Evolutionary conservation across 2,329 filamentous ascomycete genomes (phyloP).

Genomic region (Pseudonectria foliicola): DNA sequence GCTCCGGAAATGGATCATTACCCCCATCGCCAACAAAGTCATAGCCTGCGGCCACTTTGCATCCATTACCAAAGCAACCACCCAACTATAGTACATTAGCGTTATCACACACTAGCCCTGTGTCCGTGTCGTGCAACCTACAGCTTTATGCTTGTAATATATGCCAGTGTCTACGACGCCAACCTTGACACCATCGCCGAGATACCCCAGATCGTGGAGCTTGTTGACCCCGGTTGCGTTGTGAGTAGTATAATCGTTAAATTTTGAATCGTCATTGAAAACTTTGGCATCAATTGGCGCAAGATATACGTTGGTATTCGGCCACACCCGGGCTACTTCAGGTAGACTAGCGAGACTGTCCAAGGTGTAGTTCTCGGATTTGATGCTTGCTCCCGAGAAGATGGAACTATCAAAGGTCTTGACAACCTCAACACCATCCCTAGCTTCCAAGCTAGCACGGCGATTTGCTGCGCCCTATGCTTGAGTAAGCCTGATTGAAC

Average conservation of each 20-base stretch:
- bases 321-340: not conserved
- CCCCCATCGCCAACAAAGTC: slow-evolving; percentile 16
- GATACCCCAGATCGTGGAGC: slow-evolving; percentile 8
- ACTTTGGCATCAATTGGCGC: too few species aligned
- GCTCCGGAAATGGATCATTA: not conserved
- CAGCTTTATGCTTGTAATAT: slow-evolving; percentile 11
- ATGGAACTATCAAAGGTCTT: slow-evolving; percentile 3
- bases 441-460: too few species aligned
- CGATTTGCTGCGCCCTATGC: too few species aligned
- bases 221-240: slow-evolving; percentile 11
- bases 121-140: too few species aligned
- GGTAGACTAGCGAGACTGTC: too few species aligned
- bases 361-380: not conserved
- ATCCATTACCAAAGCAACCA: slow-evolving; percentile 17
- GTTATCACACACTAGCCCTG: too few species aligned
- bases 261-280: too few species aligned
- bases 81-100: too few species aligned
- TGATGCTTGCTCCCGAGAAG: slow-evolving; percentile 4
- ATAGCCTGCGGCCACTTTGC: slow-evolving; percentile 19
- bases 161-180: slow-evolving; percentile 14
- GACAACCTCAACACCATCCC: too few species aligned
- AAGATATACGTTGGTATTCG: not conserved
- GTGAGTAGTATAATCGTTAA: too few species aligned
- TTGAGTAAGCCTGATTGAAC: too few species aligned
- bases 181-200: slow-evolving; percentile 12